Evolutionary conservation across 2,329 filamentous ascomycete species (phyloP).

Genomic region (Pseudocercospora fijiensis): DNA sequence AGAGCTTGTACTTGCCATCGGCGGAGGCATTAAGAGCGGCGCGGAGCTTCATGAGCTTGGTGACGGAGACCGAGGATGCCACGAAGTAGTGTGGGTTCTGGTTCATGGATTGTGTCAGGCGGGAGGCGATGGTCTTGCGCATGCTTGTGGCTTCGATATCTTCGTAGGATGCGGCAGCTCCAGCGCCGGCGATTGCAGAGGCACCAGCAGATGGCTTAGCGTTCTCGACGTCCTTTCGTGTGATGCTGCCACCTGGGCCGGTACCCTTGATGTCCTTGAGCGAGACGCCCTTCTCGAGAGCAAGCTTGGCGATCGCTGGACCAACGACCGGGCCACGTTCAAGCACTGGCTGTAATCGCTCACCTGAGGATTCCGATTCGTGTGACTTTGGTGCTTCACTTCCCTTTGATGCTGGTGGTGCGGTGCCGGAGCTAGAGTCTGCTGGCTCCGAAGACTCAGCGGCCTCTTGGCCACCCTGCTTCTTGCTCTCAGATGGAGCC

Average conservation of each 20-base stretch:
- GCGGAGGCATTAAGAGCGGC: conserved; percentile 84
- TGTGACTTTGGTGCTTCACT: conserved; percentile 57
- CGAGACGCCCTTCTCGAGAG: conserved; percentile 78
- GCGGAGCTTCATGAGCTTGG: conserved; percentile 94
- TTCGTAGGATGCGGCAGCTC: conserved; percentile 67
- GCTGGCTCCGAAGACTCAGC: conserved; percentile 62
- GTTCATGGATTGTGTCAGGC: conserved; percentile 82
- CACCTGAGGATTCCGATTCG: conserved; percentile 71
- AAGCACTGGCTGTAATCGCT: conserved; percentile 77
- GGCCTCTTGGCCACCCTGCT: conserved; percentile 62
- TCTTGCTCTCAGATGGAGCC: conserved; percentile 58
- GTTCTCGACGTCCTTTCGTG: conserved; percentile 91
- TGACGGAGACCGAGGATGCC: conserved; percentile 83
- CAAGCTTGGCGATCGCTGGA: conserved; percentile 74
- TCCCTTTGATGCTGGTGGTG: conserved; percentile 55
- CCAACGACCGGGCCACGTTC: conserved; percentile 76
- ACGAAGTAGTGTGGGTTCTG: conserved; percentile 99
- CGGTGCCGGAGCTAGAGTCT: conserved; percentile 53
- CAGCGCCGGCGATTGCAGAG: conserved; percentile 51
- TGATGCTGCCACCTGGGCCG: conserved; percentile 82
- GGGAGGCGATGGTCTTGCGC: conserved; percentile 96
- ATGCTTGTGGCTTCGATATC: conserved; percentile 84
- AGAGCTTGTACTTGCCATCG: conserved; percentile 96
- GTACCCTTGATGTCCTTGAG: conserved; percentile 80
- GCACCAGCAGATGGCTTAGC: conserved; percentile 56